Conservation (phyloP, 129 eudicot genomes). For the Flaveria sonorensis region DNA sequence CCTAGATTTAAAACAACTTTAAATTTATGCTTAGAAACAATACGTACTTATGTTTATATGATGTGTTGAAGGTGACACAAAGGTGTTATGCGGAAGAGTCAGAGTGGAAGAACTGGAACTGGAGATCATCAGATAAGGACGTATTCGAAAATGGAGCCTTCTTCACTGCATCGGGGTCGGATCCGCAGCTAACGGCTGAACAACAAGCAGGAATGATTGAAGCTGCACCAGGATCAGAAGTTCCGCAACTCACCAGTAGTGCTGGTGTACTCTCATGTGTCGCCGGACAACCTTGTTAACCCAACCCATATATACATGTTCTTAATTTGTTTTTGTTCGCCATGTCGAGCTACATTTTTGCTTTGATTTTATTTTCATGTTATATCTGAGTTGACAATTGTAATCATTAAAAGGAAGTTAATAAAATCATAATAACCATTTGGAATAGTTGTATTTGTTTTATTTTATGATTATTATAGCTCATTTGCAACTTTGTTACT, state of each 20-base stretch:
- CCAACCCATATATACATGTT: background rate
- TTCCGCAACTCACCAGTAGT: conserved; percentile 43
- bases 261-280: conserved; percentile 64
- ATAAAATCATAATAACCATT: conserved; percentile 4
- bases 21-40: background rate
- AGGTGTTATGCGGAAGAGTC: conserved; percentile 43
- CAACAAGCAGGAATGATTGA: conserved; percentile 33
- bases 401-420: background rate
- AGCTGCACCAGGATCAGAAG: conserved; percentile 45
- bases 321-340: background rate
- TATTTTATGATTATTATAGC: background rate
- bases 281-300: conserved; percentile 48
- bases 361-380: background rate
- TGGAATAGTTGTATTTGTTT: background rate
- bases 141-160: conserved; percentile 58
- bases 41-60: background rate
- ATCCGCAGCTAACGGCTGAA: conserved; percentile 23
- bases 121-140: conserved; percentile 70
- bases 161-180: conserved; percentile 53
- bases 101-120: conserved; percentile 68
- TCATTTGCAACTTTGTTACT: background rate
- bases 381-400: background rate
- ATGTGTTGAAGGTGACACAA: conserved; percentile 53
- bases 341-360: background rate
- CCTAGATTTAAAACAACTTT: too few species aligned